Evolutionary conservation across 2,329 filamentous ascomycete species (phyloP), one percentile per base, ranked within the genome.

Genomic region (Trichoderma atrobrunneum): DNA sequence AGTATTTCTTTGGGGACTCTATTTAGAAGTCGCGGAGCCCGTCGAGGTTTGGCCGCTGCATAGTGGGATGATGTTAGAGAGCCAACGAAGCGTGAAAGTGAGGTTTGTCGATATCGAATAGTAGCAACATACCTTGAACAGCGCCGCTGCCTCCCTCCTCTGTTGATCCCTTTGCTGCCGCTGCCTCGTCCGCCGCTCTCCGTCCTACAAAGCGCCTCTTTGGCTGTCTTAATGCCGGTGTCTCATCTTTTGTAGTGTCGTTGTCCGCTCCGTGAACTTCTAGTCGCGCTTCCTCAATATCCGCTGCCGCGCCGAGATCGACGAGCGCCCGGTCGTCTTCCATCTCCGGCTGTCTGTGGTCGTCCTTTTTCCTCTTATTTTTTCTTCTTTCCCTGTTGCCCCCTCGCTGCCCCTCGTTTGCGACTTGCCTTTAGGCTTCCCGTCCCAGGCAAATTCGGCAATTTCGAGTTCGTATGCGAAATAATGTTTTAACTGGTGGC

Each of bases 121-220:
- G 32, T 21, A 3, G 7, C 80, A 82, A 79, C 82, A 79, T 86
- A 91, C 93, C 88, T 87, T 81, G 77, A 64, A 83, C 75, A 65
- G 80, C 80, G 21, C 80, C 78, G 54, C 78, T 80, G 65, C 77
- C 78, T 18, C 76, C 77, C 16, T 70, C 71, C 30, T 74, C 70
- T 7, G 72, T 74, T 32, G 78, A 81, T 74, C 81, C 83, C 78
- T 85, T 86, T 72, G 86, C 75, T 72, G 85, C 78, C 54, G 87
- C 84, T 76, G 88, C 87, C 77, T 91, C 88, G 73, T 89, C 86
- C 10, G 93, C 93, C 26, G 93, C 89, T 77, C 91, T 90, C 76
- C 94, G 88, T 34, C 96, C 96, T 21, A 99, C 92, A 76, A 99
- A 99, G 72, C 95, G 89, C 82, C 95, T 95, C 85, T 93, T 97